Evolutionary conservation across 371 early-diverging fungal genomes (phyloP), one percentile per base, ranked within the genome.

Genomic region (Mucor piriformis): DNA sequence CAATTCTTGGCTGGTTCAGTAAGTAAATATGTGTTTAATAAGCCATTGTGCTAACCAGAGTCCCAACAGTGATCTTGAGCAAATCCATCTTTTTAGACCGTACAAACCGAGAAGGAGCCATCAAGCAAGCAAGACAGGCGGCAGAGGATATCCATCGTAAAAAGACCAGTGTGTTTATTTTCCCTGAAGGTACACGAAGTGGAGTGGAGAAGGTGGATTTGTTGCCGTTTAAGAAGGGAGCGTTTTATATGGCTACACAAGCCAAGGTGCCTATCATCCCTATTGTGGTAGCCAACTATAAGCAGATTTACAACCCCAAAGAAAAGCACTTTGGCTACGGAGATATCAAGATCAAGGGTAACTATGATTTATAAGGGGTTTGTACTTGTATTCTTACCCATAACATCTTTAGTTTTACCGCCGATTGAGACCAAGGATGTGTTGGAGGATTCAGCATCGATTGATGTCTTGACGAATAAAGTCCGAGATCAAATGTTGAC

Each of bases 101-200:
- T 47, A 84, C 84, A 44, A 95, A 95, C 76, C 83, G 86, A 54
- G 74, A 82, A 32, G 87, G 79, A 55, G 93, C 95, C 6, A 82
- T 93, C 29, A 87, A 90, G 42, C 87, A 92, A 57, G 92, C 95
- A 64, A 76, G 69, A n/a, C 77, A 88, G 34, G 96, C 95, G 12
- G 92, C 90, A 13, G 70, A 81, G 0, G 81, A 81, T 56, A 87
- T 97, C 69, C 84, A 86, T 56, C 77, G 83, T 50, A 85, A 90
- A 59, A 82, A 92, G 81, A 81, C 83, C 23, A 86, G 88, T 23
- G 89, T 96, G 13, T 94, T 87, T 82, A 83, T 97, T 54, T 96
- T 87, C 78, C 95, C 97, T 15, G 98, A 97, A 74, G 98, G 97
- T 46, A 97, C 97, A 5, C 90, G 97, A 24, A 87, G 89, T 15